Evolutionary conservation across 495 filamentous ascomycete species (phyloP).

Genomic region (Lophiotrema nucula): DNA sequence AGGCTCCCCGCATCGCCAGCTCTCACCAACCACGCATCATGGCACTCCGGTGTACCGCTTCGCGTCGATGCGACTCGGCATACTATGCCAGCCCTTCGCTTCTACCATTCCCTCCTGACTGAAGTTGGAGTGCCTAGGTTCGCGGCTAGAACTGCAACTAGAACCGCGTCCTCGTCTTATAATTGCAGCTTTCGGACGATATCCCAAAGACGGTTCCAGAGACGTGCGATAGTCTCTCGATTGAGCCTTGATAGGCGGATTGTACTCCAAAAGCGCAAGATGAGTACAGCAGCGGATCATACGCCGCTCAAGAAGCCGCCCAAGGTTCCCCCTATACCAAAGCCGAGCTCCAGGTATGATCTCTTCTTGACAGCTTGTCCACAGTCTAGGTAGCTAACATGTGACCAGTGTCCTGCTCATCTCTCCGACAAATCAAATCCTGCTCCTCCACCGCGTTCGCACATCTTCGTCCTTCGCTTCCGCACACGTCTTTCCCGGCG

Average conservation of each 20-base stretch:
- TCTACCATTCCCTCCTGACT: constrained; percentile 6
- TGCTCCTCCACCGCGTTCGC: constrained; percentile 81
- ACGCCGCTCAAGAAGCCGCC: constrained; percentile 28
- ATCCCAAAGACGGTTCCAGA: not conserved
- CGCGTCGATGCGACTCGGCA: constrained; percentile 5
- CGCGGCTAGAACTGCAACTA: not conserved
- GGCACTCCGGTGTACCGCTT: not conserved
- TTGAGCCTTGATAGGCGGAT: not conserved
- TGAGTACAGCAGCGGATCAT: constrained; percentile 29
- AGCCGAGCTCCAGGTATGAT: constrained; percentile 43
- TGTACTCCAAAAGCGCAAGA: not conserved
- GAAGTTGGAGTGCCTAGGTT: no score
- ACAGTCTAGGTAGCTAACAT: constrained; percentile 4
- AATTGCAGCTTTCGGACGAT: no score
- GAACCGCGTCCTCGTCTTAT: not conserved
- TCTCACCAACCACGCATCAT: constrained; percentile 21
- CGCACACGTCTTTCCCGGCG: constrained; percentile 96
- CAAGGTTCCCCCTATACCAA: constrained; percentile 29
- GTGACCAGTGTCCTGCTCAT: constrained; percentile 73
- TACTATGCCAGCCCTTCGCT: constrained; percentile 14
- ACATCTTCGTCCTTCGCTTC: constrained; percentile 82
- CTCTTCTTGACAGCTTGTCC: not conserved
- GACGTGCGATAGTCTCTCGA: not conserved
- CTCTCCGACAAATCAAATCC: constrained; percentile 79
- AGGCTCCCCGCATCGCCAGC: constrained; percentile 19